Percentiles rank a stretch among this genome's conserved stretches.
phyloP scores from a whole-genome alignment of 495 filamentous ascomycete species.

The Trichocladium uniseriatum region DNA sequence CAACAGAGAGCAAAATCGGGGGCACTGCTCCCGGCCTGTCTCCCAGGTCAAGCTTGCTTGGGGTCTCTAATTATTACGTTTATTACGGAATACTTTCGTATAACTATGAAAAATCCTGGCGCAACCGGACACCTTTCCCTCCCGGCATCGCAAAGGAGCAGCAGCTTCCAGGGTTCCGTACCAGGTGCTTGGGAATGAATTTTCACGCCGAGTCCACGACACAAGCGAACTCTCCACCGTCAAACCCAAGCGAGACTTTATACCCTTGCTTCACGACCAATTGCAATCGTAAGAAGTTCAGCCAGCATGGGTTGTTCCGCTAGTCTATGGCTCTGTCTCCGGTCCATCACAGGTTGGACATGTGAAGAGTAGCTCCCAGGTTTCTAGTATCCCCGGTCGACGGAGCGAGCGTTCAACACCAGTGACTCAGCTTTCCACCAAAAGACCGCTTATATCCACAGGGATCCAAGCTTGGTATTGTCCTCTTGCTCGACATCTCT shows the following conservation, averaged over 20 bases:
- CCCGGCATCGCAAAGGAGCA: no score
- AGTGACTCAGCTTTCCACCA: constrained; percentile 8
- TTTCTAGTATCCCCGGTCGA: not conserved
- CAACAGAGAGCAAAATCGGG: no score
- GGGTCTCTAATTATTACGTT: no score
- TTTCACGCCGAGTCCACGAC: no score
- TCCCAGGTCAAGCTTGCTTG: no score
- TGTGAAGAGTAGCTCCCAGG: not conserved
- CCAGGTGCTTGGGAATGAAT: no score
- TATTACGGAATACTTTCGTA: no score
- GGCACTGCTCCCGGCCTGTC: no score
- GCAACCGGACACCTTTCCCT: no score
- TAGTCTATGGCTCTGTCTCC: not conserved
- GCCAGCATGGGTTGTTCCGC: not conserved
- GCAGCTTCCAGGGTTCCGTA: no score
- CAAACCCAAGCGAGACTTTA: not conserved
- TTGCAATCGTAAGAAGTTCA: not conserved
- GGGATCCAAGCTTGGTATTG: not conserved
- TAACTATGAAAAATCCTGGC: no score
- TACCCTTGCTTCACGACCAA: no score
- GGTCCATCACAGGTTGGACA: not conserved
- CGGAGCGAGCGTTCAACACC: not conserved
- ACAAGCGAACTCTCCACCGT: not conserved
- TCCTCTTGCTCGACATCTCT: not conserved
- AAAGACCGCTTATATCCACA: not conserved